Percentiles rank a stretch among this genome's conserved stretches.
Evolutionary conservation across 148 eudicot genomes (phyloP).

Genomic region (Vaccinium myrtillus): DNA sequence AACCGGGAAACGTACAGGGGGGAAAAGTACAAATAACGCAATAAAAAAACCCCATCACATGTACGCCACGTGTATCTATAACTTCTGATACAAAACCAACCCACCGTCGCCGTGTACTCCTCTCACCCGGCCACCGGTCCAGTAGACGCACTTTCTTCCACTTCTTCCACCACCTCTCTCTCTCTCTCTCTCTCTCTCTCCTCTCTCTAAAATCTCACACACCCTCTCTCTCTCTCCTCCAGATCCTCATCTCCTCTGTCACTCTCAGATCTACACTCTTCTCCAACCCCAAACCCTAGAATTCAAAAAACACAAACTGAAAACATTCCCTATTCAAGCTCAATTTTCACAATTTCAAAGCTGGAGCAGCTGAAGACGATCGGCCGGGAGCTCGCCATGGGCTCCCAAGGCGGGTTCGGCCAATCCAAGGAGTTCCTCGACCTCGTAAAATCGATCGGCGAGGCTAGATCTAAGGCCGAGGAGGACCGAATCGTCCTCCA

Average conservation of each 20-base stretch:
- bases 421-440: constrained; percentile 94
- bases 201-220: not conserved
- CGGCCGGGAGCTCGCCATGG: constrained; percentile 93
- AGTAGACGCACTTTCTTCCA: not conserved
- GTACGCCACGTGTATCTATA: not conserved
- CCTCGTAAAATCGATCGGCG: constrained; percentile 93
- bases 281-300: constrained; percentile 2
- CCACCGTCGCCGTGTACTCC: constrained; percentile 7
- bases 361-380: constrained; percentile 93
- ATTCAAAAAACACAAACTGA: not conserved
- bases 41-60: not conserved
- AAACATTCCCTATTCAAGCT: not conserved
- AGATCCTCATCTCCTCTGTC: constrained; percentile 1
- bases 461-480: constrained; percentile 86
- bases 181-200: too few relatives aligned
- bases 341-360: not conserved
- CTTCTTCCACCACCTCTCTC: not conserved
- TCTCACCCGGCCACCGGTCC: not conserved
- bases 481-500: constrained; percentile 80
- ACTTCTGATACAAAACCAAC: not conserved
- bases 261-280: not conserved
- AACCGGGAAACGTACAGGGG: not conserved
- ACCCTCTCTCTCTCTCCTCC: not conserved
- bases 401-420: constrained; percentile 81
- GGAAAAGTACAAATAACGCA: not conserved